Base-by-base conservation (phyloP, 2,329 filamentous ascomycete species). In the Paracorniculantispora psalliotae region DNA sequence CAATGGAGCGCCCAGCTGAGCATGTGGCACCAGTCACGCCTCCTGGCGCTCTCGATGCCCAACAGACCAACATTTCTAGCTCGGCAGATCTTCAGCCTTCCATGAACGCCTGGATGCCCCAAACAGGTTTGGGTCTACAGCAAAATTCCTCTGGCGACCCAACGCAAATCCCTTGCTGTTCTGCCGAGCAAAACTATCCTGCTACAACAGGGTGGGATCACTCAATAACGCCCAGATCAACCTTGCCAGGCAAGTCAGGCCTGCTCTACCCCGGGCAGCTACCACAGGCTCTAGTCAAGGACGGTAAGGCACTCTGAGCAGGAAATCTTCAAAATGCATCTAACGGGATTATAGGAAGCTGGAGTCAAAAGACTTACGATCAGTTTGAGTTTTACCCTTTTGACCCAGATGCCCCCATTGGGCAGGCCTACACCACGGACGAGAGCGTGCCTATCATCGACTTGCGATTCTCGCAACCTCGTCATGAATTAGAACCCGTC, bases 391-490 rank as follows among this genome's bases (percentile, higher is more conserved):
- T 86, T 52, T 78, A 81, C 23, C 73, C 73, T 49, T 69, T 86
- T 55, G 83, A 86, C 41, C 71, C 76, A 13, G 84, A 87, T 37
- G 81, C 84, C 75, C 71, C 72, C 64, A 85, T 87, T 64, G 83
- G 83, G 52, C 84, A 86, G 67, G 82, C 83, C 7, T 86, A 81
- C 69, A 83, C 83, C 6, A 78, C 82, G 5, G 85, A 88, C 63
- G 85, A 88, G 63, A 79, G 80, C 56, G 81, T 87, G 62, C 82
- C 84, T 13, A 81, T 88, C 59, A 75, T 87, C 37, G 84, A 87
- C 67, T 72, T 87, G 60, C 77, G 82, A 67, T 85, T 81, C 65
- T 75, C 62, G 70, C 77, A 61, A 65, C 75, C 64, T 65, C 78
- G 70, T 37, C 67, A 70, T 23, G 83, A 86, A n/a, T 72, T 75